phyloP scores from a whole-genome alignment of 257 asterid species.

The Solanum rostratum region DNA sequence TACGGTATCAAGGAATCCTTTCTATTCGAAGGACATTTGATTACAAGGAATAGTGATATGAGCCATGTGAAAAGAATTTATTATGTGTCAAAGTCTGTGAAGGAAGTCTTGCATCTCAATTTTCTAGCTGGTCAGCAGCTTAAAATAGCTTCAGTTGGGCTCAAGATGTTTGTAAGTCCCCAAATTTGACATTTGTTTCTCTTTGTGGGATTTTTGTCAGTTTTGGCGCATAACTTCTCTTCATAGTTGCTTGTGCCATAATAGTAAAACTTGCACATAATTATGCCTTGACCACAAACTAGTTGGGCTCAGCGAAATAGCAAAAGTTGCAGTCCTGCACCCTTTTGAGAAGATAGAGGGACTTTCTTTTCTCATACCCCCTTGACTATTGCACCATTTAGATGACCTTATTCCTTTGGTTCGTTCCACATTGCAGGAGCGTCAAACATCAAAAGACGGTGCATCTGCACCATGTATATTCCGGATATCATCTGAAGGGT shows the following conservation, averaged over 20 bases:
- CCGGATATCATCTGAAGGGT: conserved; percentile 94
- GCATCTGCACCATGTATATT: conserved; percentile 60
- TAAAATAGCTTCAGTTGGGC: conserved; percentile 92
- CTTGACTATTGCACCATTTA: not conserved
- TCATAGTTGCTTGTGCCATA: not conserved
- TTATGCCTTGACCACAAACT: not conserved
- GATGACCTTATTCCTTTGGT: not conserved
- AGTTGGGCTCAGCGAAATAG: not conserved
- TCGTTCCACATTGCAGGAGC: conserved; percentile 45
- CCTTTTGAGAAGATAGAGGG: not conserved
- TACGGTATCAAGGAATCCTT: conserved; percentile 78
- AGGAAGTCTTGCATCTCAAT: conserved; percentile 79
- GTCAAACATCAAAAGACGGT: conserved; percentile 89
- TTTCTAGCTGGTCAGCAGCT: conserved; percentile 80
- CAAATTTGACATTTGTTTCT: not conserved
- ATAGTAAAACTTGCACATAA: not conserved
- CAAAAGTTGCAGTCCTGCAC: not conserved
- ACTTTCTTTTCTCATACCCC: not conserved
- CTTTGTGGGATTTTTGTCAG: not conserved
- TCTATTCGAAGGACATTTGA: conserved; percentile 71
- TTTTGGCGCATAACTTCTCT: not conserved
- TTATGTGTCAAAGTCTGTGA: conserved; percentile 68
- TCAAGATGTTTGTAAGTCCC: conserved; percentile 89
- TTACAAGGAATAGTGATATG: conserved; percentile 65
- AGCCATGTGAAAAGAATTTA: conserved; percentile 85